Conservation (phyloP, 2,329 filamentous ascomycete species). For the Aspergillus sp. region DNA sequence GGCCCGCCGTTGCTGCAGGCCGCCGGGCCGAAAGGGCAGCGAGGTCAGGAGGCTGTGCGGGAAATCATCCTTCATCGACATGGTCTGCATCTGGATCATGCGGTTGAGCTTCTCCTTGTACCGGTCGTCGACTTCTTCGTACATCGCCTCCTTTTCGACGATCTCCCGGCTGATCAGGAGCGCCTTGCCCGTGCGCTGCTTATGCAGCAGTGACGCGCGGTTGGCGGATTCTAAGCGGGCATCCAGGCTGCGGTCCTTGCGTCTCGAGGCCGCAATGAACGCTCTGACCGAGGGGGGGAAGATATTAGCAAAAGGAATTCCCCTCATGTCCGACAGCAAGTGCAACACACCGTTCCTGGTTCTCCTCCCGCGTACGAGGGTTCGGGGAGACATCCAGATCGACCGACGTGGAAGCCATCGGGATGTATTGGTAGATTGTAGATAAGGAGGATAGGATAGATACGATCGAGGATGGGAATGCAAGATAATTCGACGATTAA, state of each 20-base stretch:
- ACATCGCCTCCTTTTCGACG: constrained; percentile 91
- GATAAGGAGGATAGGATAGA: not conserved
- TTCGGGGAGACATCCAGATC: constrained; percentile 32
- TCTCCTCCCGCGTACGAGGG: constrained; percentile 43
- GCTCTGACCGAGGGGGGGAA: constrained; percentile 61
- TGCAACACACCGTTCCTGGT: constrained; percentile 43
- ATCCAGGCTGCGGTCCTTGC: constrained; percentile 83
- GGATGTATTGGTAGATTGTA: not conserved
- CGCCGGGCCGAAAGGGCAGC: constrained; percentile 17
- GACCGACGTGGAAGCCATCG: constrained; percentile 26
- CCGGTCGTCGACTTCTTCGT: constrained; percentile 90
- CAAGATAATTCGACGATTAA: too few relatives aligned
- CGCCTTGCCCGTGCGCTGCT: constrained; percentile 77
- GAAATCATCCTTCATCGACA: constrained; percentile 38
- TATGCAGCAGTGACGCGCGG: constrained; percentile 87
- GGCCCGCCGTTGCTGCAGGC: constrained; percentile 28
- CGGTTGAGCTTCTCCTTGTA: constrained; percentile 40
- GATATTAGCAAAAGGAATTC: constrained; percentile 6
- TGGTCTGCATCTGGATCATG: constrained; percentile 39
- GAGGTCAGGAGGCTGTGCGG: constrained; percentile 37
- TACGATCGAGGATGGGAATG: not conserved
- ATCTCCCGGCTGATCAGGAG: constrained; percentile 82
- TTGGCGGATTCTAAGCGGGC: constrained; percentile 83
- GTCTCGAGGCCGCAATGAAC: constrained; percentile 85
- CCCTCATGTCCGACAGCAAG: not conserved